Conservation (phyloP, 164 flowering plant species). For the Macadamia integrifolia region DNA sequence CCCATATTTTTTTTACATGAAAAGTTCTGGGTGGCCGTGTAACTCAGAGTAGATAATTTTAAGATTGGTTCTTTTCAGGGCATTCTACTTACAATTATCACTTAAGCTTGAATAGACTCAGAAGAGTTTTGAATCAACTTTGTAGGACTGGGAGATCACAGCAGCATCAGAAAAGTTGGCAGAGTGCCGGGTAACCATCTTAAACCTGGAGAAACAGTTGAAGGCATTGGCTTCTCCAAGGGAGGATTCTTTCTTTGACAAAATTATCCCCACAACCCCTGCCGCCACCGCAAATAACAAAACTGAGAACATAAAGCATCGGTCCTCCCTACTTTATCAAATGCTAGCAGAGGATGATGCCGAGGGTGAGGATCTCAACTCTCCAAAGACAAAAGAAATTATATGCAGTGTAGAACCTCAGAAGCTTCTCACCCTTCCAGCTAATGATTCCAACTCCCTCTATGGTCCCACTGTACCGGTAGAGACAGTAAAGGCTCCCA, state of each 20-base stretch:
- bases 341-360: conserved; percentile 56
- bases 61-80: background rate
- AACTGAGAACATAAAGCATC: conserved; percentile 22
- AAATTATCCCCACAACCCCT: conserved; percentile 7
- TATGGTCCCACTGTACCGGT: conserved; percentile 2
- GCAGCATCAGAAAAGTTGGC: conserved; percentile 64
- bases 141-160: conserved; percentile 71
- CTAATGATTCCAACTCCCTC: conserved; percentile 4
- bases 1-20: too few species aligned
- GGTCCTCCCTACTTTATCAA: conserved; percentile 60
- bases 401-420: conserved; percentile 12
- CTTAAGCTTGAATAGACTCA: background rate
- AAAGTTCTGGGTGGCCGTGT: too few species aligned
- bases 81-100: background rate
- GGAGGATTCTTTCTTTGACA: too few species aligned
- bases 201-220: background rate
- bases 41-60: too few species aligned
- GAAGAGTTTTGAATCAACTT: conserved; percentile 3
- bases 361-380: background rate
- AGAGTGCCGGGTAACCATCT: conserved; percentile 56
- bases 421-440: conserved; percentile 11
- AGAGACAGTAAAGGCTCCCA: too few species aligned
- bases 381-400: too few species aligned
- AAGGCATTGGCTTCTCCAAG: too few species aligned
- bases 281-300: conserved; percentile 11